Conservation (phyloP, 148 eudicot species). For the Rhododendron williamsianum region DNA sequence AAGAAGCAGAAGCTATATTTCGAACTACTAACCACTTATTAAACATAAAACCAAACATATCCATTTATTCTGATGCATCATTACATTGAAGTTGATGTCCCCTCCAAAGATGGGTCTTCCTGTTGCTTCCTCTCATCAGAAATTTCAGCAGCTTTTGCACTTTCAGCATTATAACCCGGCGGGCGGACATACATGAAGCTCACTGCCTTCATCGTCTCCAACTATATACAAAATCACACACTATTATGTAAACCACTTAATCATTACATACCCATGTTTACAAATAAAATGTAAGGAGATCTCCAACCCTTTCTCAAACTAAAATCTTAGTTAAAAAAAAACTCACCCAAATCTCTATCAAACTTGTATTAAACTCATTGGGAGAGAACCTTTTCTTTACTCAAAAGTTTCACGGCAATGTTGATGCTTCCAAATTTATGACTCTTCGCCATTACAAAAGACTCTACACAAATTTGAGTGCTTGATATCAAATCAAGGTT, state of each 20-base stretch:
- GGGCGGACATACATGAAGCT: conserved; percentile 99
- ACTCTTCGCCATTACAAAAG: not conserved
- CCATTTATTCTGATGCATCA: not conserved
- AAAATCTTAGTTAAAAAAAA: not conserved
- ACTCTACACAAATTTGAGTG: not conserved
- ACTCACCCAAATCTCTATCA: not conserved
- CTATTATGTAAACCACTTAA: not conserved
- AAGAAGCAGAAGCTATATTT: not conserved
- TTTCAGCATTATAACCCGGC: conserved; percentile 95
- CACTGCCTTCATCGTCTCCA: conserved; percentile 98
- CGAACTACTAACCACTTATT: conserved; percentile 1
- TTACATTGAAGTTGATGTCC: conserved; percentile 56
- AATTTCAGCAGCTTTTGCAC: conserved; percentile 97
- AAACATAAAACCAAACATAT: not conserved
- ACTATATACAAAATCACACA: conserved; percentile 26
- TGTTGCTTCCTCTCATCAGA: conserved; percentile 50
- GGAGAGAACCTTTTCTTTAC: not conserved
- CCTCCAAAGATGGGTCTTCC: conserved; percentile 34
- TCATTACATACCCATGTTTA: not conserved
- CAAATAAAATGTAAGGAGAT: not conserved
- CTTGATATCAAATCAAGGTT: not conserved
- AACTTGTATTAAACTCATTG: not conserved
- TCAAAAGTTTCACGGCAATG: not conserved
- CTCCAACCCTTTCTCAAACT: not conserved
- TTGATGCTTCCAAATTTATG: not conserved